These are phyloP conservation scores for Orbilia oligospora DNA, from an alignment of 2,329 filamentous ascomycete species.

Conservation along the genomic window DNA sequence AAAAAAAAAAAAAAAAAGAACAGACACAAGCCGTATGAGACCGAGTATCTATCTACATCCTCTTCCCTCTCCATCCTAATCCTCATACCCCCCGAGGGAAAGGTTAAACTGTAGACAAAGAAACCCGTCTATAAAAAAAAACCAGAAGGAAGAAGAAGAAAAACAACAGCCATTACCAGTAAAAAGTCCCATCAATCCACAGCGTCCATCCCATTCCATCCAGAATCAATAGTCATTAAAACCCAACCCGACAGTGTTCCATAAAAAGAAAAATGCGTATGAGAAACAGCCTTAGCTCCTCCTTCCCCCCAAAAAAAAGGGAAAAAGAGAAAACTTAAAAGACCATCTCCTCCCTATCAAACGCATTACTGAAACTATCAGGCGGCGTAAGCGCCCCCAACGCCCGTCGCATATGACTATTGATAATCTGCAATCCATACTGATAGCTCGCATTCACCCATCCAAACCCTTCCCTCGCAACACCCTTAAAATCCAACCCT, in stretches of 20 bases:
- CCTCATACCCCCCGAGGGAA: neutral
- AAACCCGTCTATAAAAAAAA: neutral
- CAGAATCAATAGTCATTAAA: neutral
- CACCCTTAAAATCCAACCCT: slow-evolving; percentile 93
- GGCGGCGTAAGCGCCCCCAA: slow-evolving; percentile 90
- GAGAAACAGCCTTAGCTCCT: neutral
- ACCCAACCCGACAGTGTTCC: neutral
- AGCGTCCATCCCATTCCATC: neutral
- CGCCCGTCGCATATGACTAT: slow-evolving; percentile 88
- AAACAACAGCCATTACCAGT: too few relatives aligned
- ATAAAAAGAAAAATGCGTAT: neutral
- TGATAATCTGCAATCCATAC: slow-evolving; percentile 89
- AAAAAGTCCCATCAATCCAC: too few relatives aligned
- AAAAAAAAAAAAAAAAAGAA: neutral
- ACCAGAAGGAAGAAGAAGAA: neutral
- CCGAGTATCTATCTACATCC: neutral
- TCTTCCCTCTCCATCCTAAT: slow-evolving; percentile 1
- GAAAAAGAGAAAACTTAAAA: slow-evolving; percentile 21
- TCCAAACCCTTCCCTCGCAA: slow-evolving; percentile 95
- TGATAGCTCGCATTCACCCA: slow-evolving; percentile 99
- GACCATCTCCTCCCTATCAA: slow-evolving; percentile 65
- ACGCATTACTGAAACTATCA: slow-evolving; percentile 82
- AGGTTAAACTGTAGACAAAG: neutral
- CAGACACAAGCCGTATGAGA: neutral
- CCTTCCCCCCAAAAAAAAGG: neutral